A percentile compares a stretch with the other conserved stretches of the same genome.
Conservation (phyloP, 306 rosid species). For the Gastrolobium villosum region DNA sequence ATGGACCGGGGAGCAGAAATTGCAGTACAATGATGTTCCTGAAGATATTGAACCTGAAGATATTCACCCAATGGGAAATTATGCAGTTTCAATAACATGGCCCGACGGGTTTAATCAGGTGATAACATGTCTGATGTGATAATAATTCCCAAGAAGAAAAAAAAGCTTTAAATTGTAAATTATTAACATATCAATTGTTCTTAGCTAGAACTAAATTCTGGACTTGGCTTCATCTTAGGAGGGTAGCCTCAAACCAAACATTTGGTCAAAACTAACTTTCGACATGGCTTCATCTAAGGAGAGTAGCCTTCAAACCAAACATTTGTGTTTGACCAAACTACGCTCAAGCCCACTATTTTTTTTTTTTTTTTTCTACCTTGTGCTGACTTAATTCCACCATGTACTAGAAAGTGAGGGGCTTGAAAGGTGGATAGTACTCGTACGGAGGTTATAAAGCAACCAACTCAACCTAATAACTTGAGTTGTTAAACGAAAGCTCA, state of each 20-base stretch:
- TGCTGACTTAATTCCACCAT: too few species aligned
- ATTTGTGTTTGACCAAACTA: conserved; percentile 9
- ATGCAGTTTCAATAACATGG: conserved; percentile 95
- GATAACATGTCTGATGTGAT: conserved; percentile 36
- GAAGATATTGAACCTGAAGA: conserved; percentile 94
- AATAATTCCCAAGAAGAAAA: background rate
- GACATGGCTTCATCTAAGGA: background rate
- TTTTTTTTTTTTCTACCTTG: too few species aligned
- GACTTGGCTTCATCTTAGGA: background rate
- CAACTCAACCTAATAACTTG: too few species aligned
- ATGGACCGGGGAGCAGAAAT: conserved; percentile 95
- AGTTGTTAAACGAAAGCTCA: too few species aligned
- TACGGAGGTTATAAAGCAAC: too few species aligned
- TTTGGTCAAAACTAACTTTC: background rate
- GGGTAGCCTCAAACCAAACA: background rate
- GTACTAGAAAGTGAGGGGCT: too few species aligned
- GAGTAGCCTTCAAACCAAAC: conserved; percentile 22
- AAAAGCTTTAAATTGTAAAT: conserved; percentile 2
- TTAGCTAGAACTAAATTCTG: conserved; percentile 3
- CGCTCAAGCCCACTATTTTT: too few species aligned
- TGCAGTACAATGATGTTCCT: conserved; percentile 82
- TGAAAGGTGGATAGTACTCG: too few species aligned
- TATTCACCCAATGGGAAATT: conserved; percentile 94
- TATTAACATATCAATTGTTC: background rate
- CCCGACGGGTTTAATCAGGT: conserved; percentile 97